Conservation (phyloP, 257 asterid genomes). For the Lycium ferocissimum region DNA sequence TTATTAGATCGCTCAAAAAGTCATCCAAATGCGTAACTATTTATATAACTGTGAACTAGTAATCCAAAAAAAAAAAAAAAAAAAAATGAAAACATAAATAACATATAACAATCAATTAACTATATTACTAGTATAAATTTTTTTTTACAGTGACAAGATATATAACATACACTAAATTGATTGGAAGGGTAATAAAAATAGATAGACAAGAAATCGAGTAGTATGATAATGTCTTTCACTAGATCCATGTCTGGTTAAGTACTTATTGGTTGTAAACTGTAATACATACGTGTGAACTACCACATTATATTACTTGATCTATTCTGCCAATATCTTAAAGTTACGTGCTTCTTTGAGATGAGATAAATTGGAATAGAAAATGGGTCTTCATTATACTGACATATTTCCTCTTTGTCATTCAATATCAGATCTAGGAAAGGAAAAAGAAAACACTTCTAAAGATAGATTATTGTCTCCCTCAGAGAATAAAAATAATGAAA, state of each 20-base stretch:
- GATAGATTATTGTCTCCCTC: neutral
- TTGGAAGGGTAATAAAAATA: neutral
- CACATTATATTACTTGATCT: neutral
- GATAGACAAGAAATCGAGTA: constrained; percentile 9
- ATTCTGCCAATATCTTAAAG: neutral
- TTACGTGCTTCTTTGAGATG: neutral
- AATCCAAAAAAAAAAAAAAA: neutral
- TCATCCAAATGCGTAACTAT: too few species aligned
- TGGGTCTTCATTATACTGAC: neutral
- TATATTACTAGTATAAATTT: neutral
- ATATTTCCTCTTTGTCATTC: neutral
- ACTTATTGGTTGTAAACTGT: neutral
- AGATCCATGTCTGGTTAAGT: constrained; percentile 7
- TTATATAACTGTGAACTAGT: neutral
- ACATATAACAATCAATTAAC: neutral
- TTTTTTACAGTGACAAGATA: neutral
- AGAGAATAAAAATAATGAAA: neutral
- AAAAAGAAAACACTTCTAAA: neutral
- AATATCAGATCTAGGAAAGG: neutral
- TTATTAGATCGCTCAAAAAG: too few species aligned
- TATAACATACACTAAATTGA: neutral
- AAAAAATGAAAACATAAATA: neutral
- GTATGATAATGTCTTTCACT: constrained; percentile 11
- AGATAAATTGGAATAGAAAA: neutral
- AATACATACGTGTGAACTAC: neutral